Conservation (phyloP, 139 green algal species). For the Chlamydomonas sphaeroides region DNA sequence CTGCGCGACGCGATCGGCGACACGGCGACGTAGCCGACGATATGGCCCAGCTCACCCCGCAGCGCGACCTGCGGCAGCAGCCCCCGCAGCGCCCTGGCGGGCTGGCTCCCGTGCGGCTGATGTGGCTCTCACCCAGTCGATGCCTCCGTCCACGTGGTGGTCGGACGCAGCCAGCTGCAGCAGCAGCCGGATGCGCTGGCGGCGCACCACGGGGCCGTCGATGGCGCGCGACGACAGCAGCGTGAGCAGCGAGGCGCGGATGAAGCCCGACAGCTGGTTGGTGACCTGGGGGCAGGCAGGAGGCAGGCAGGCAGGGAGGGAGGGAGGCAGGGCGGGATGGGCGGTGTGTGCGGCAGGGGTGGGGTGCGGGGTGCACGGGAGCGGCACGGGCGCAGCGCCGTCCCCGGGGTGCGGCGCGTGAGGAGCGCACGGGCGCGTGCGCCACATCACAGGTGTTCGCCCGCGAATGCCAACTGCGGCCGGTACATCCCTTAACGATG, state of each 20-base stretch:
- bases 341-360: too few species aligned
- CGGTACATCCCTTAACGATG: too few species aligned
- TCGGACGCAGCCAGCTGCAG: not conserved
- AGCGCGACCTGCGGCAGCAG: not conserved
- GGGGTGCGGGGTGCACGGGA: too few species aligned
- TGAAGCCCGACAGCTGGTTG: slow-evolving; percentile 34
- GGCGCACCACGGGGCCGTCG: slow-evolving; percentile 1
- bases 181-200: slow-evolving; percentile 43
- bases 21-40: not conserved
- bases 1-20: not conserved
- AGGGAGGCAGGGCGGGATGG: too few species aligned
- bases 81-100: too few species aligned
- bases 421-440: too few species aligned
- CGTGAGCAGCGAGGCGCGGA: slow-evolving; percentile 27
- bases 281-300: slow-evolving; percentile 12
- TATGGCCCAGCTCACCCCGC: not conserved
- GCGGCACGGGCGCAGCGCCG: too few species aligned
- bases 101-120: too few species aligned
- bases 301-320: too few species aligned
- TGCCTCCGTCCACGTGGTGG: slow-evolving; percentile 26
- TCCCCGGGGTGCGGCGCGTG: too few species aligned
- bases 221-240: not conserved
- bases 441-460: too few species aligned
- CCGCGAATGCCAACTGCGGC: too few species aligned
- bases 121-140: slow-evolving; percentile 33